Conservation (phyloP, 257 asterid species). For the Scutellaria baicalensis region DNA sequence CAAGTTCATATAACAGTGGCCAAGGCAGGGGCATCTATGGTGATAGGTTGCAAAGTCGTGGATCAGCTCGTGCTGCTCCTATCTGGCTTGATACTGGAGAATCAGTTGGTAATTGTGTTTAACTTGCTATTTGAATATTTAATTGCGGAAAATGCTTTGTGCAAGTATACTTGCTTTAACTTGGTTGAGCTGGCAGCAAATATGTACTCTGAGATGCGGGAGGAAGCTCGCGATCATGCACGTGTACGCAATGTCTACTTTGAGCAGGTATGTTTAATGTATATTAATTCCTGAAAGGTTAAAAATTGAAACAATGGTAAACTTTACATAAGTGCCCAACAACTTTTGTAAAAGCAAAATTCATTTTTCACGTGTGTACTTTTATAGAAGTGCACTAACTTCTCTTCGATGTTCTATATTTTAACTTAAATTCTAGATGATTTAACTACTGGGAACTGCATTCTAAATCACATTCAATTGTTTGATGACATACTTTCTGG, state of each 20-base stretch:
- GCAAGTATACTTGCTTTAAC: conserved; percentile 42
- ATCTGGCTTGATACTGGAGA: conserved; percentile 98
- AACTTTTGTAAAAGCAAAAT: too few relatives aligned
- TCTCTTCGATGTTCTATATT: not conserved
- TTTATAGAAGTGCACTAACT: not conserved
- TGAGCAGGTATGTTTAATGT: conserved; percentile 69
- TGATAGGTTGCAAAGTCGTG: conserved; percentile 61
- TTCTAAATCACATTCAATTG: not conserved
- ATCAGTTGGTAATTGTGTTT: conserved; percentile 69
- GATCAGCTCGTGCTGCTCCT: conserved; percentile 64
- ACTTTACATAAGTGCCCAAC: too few relatives aligned
- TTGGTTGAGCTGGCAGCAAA: conserved; percentile 75
- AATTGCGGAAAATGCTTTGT: conserved; percentile 16
- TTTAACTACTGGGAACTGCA: not conserved
- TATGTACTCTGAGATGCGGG: conserved; percentile 92
- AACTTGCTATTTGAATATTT: conserved; percentile 16
- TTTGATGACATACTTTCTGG: not conserved
- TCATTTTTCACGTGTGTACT: not conserved
- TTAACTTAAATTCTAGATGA: not conserved
- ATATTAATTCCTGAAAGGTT: conserved; percentile 6
- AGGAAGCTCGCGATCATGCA: conserved; percentile 98
- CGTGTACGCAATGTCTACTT: conserved; percentile 87
- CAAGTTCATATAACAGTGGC: conserved; percentile 57
- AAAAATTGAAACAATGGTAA: not conserved
- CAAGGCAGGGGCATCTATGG: conserved; percentile 49